Percentiles rank a stretch among this genome's conserved stretches.
Conservation (phyloP, 768 basidiomycete species). For the Tylopilus rubrobrunneus region DNA sequence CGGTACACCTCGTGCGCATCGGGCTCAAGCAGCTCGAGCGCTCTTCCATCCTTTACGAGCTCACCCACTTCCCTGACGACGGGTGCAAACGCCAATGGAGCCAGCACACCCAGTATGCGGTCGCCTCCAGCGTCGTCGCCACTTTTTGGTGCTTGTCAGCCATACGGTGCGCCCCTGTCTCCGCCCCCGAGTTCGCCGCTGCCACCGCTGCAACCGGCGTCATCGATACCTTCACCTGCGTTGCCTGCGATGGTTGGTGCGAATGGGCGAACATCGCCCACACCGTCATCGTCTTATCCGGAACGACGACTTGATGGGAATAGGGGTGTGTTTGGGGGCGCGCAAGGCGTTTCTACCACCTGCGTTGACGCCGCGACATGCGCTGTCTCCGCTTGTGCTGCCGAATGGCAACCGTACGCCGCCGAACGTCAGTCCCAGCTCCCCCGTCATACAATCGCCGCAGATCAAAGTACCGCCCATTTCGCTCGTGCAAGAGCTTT, state of each 20-base stretch:
- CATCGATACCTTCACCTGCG: constrained; percentile 13
- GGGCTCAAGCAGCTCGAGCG: too few species aligned
- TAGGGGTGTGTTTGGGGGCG: too few species aligned
- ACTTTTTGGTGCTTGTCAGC: neutral
- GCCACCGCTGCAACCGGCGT: constrained; percentile 14
- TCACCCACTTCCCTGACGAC: neutral
- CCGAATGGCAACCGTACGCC: constrained; percentile 1
- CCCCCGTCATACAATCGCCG: constrained; percentile 32
- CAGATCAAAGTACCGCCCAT: constrained; percentile 33
- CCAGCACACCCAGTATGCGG: neutral
- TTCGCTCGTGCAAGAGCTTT: constrained; percentile 31
- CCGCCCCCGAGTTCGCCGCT: constrained; percentile 23
- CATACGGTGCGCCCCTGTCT: constrained; percentile 13
- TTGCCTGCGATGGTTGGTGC: constrained; percentile 13
- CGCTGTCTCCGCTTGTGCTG: constrained; percentile 18
- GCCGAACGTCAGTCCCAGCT: neutral
- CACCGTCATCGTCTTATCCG: neutral
- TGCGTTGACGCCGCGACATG: constrained; percentile 18
- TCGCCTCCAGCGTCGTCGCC: constrained; percentile 7
- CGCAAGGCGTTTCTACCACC: too few species aligned
- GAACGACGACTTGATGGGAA: neutral
- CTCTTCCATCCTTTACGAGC: too few species aligned
- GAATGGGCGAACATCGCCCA: constrained; percentile 16
- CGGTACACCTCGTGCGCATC: too few species aligned
- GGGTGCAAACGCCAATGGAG: neutral